A percentile compares a stretch with the other conserved stretches of the same genome.
These are phyloP conservation scores for Geotrichum citri-aurantii DNA, from an alignment of 1,139 yeast genomes.

Conservation along the genomic window DNA sequence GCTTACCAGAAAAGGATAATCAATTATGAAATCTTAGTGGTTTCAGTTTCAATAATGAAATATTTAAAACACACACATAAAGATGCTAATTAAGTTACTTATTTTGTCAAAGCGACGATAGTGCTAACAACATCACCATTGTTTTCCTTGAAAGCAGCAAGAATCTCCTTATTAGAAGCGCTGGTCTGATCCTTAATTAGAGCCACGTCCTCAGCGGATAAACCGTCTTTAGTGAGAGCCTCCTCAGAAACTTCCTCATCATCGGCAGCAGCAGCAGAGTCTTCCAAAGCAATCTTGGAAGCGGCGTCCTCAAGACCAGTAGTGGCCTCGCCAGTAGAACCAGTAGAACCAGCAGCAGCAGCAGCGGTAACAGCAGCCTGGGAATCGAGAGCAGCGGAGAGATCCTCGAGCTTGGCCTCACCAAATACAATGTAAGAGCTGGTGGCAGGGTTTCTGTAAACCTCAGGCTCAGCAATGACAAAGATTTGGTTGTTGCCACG, in stretches of 20 bases:
- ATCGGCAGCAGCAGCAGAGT: constrained; percentile 30
- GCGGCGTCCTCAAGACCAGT: constrained; percentile 80
- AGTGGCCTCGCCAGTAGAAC: constrained; percentile 32
- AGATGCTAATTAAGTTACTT: background rate
- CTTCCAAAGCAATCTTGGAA: constrained; percentile 36
- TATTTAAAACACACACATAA: too few species aligned
- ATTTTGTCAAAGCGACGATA: constrained; percentile 64
- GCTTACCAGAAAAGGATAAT: background rate
- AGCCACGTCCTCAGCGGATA: constrained; percentile 71
- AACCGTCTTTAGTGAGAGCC: constrained; percentile 71
- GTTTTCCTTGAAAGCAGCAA: constrained; percentile 81
- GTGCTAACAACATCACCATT: constrained; percentile 95
- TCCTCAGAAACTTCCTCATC: constrained; percentile 55
- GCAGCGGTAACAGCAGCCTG: constrained; percentile 19
- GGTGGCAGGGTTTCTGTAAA: constrained; percentile 80
- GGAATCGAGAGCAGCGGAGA: constrained; percentile 21
- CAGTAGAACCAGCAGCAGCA: too few species aligned
- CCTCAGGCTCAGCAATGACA: constrained; percentile 93
- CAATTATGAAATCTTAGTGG: too few species aligned
- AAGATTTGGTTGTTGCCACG: constrained; percentile 88
- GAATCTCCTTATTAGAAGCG: constrained; percentile 83
- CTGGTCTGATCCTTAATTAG: constrained; percentile 86
- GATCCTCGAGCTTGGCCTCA: constrained; percentile 71
- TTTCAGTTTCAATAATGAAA: background rate
- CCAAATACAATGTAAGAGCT: constrained; percentile 76